Base-by-base conservation (phyloP, 2,329 filamentous ascomycete species). In the Monosporascus sp. region DNA sequence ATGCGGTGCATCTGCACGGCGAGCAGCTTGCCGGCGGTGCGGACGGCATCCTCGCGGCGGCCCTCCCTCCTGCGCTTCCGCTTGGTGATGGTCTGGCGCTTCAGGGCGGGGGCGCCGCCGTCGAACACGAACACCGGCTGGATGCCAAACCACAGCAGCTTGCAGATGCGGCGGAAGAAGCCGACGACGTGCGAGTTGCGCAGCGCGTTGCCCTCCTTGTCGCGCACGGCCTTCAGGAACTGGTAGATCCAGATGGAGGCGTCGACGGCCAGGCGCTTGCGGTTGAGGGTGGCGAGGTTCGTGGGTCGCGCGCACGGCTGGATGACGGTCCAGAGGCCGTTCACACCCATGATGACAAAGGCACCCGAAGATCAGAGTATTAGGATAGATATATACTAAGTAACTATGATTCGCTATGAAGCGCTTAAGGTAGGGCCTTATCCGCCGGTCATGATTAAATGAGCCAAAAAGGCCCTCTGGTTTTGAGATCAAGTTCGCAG, bases 171-270 rank as follows among this genome's bases (percentile, higher is more conserved):
- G 50, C 94, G 90, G 74, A 99, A 99, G 82, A 99, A 99, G 40
- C 95, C 94, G 44, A 99, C 90, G 37, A 99, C 84, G 67, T 99
- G 94, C 31, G 90, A 93, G 75, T 97, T 99, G 59, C 92, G 90
- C 50, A 99, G 79, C 1, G 94, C 94, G 67, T 99, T 96, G 51
- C 94, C 94, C 73, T 99, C 94, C 67, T 97, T 97, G 74, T 99
- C 94, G 64, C 94, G 92, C 11, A 99, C 94, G 9, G 95, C 94
- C 76, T 99, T 99, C 64, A 99, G 84, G 67, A 99, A 99, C 69
- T 99, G 94, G 78, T 99, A 99, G 64, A 99, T 97, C 94, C 94
- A 99, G 69, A 99, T 99, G 14, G 92, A 97, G 54, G 95, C 94
- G 74, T 99, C 94, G 61, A 99, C 91, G 47, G 94, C 95, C 49